Conservation (phyloP, 345 rosid genomes). For the Salix exigua region DNA sequence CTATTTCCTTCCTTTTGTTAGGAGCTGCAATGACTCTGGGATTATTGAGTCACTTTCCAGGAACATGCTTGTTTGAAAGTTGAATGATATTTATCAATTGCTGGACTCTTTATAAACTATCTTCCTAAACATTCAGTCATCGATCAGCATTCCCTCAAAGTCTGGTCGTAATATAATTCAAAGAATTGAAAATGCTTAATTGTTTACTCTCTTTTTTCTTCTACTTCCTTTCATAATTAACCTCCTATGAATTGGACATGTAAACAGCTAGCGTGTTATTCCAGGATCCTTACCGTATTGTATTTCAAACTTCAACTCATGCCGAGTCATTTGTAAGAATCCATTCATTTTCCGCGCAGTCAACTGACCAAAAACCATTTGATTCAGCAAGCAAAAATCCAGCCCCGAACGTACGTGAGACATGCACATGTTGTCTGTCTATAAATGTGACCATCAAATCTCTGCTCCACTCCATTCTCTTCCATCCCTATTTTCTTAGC, state of each 20-base stretch:
- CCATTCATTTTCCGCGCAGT: not conserved
- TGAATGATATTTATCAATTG: too few relatives aligned
- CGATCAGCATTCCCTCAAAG: too few relatives aligned
- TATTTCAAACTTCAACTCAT: not conserved
- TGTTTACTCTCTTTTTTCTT: too few relatives aligned
- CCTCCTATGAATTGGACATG: not conserved
- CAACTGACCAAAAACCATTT: not conserved
- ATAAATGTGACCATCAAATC: not conserved
- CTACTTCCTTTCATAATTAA: not conserved
- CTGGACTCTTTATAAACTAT: too few relatives aligned
- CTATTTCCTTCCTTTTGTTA: too few relatives aligned
- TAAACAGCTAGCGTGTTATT: not conserved
- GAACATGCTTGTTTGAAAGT: too few relatives aligned
- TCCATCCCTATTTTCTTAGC: not conserved
- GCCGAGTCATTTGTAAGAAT: not conserved
- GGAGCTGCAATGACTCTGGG: too few relatives aligned
- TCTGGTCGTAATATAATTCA: not conserved
- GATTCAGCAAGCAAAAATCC: not conserved
- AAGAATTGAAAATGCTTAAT: not conserved
- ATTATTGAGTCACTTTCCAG: too few relatives aligned
- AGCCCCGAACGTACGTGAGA: not conserved
- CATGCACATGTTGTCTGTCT: not conserved
- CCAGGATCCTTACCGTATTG: not conserved
- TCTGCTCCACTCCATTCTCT: not conserved
- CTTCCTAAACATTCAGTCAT: too few relatives aligned